Evolutionary conservation across 345 rosid species (phyloP).

Genomic region (Conringia planisiliqua): DNA sequence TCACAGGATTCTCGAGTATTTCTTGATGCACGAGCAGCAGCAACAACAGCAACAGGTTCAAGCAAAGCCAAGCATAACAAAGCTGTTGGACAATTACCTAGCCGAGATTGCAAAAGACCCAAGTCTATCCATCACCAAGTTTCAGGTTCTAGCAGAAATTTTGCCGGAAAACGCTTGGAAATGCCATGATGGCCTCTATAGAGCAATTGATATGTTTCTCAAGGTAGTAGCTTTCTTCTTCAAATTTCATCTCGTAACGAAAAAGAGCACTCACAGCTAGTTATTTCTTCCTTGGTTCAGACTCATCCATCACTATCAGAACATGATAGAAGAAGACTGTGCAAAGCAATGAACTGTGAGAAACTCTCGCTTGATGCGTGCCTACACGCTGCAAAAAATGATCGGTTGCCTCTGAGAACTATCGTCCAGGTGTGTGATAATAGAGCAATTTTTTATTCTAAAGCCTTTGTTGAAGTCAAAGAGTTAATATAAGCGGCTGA

Average conservation of each 20-base stretch:
- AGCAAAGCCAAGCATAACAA: conserved; percentile 58
- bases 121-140: conserved; percentile 64
- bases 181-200: conserved; percentile 82
- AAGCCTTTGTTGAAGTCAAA: neutral
- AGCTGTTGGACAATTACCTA: conserved; percentile 72
- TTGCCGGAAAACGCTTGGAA: conserved; percentile 63
- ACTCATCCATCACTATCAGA: conserved; percentile 70
- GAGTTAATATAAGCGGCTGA: neutral
- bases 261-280: neutral
- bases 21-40: conserved; percentile 71
- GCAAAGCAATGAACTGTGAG: conserved; percentile 72
- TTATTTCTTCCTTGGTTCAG: conserved; percentile 36
- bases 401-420: conserved; percentile 77
- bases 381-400: conserved; percentile 92
- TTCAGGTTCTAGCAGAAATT: conserved; percentile 75
- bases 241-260: neutral
- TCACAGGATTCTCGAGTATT: conserved; percentile 71
- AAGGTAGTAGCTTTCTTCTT: conserved; percentile 49
- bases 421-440: conserved; percentile 62
- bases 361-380: conserved; percentile 87
- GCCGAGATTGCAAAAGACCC: conserved; percentile 81
- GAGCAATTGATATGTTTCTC: conserved; percentile 89
- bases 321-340: conserved; percentile 64
- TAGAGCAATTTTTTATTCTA: neutral
- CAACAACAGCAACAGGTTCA: conserved; percentile 47